Conservation (phyloP, 306 rosid genomes). For the Cicer yamashitae region DNA sequence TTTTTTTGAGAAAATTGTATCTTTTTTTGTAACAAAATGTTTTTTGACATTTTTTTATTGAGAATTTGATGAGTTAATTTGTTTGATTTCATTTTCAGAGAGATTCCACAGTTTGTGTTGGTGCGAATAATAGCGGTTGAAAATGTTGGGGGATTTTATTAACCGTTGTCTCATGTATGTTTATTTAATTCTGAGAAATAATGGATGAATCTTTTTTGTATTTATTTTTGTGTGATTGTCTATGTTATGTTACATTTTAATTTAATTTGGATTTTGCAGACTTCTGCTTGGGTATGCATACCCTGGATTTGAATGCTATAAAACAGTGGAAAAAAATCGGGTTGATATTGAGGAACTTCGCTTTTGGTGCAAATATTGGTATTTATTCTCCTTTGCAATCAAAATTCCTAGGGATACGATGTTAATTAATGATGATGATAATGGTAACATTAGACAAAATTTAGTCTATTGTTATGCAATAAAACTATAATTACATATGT, state of each 20-base stretch:
- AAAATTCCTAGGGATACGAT: neutral
- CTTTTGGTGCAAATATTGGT: slow-evolving; percentile 98
- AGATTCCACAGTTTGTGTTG: slow-evolving; percentile 38
- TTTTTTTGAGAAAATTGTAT: neutral
- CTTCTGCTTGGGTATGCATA: slow-evolving; percentile 84
- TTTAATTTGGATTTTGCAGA: slow-evolving; percentile 49
- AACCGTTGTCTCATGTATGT: slow-evolving; percentile 81
- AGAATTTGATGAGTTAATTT: slow-evolving; percentile 17
- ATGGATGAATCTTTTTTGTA: neutral
- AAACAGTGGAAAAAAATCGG: slow-evolving; percentile 71
- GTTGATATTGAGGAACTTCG: slow-evolving; percentile 76
- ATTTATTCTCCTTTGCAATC: slow-evolving; percentile 1
- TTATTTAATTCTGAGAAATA: neutral
- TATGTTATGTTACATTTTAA: neutral
- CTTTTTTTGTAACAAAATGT: neutral
- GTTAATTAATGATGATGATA: neutral
- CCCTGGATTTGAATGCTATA: slow-evolving; percentile 91
- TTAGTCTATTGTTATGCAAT: neutral
- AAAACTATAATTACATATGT: neutral
- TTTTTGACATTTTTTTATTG: neutral
- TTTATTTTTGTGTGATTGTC: neutral
- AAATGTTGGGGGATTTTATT: slow-evolving; percentile 84
- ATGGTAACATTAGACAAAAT: too few relatives aligned
- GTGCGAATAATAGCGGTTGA: slow-evolving; percentile 28
- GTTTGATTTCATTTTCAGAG: slow-evolving; percentile 49